phyloP scores from a whole-genome alignment of 148 eudicot species.

The Silene latifolia region DNA sequence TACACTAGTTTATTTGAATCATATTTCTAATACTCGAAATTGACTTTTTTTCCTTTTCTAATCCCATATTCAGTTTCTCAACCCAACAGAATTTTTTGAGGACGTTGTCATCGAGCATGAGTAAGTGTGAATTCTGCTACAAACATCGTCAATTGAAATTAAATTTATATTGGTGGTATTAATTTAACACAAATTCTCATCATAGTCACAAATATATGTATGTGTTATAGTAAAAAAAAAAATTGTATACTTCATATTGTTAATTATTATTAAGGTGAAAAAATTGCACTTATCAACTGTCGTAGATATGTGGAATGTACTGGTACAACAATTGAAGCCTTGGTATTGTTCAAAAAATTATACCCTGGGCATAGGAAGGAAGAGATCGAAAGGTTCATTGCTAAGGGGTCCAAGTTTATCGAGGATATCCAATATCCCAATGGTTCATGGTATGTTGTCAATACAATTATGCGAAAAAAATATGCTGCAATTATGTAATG shows the following conservation, averaged over 20 bases:
- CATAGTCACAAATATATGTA: no score
- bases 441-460: conserved; percentile 33
- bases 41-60: no score
- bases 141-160: no score
- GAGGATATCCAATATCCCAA: conserved; percentile 32
- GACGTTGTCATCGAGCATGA: conserved; percentile 44
- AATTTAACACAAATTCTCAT: no score
- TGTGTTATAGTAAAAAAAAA: no score
- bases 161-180: no score
- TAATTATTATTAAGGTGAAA: no score
- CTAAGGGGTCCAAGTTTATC: conserved; percentile 25
- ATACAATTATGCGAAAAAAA: no score
- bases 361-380: conserved; percentile 35
- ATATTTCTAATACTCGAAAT: no score
- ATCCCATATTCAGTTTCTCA: conserved; percentile 29
- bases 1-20: no score
- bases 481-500: no score
- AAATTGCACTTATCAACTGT: neutral
- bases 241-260: no score
- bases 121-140: conserved; percentile 20
- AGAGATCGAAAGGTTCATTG: conserved; percentile 40
- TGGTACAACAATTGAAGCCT: conserved; percentile 37
- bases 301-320: conserved; percentile 37
- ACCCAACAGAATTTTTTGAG: conserved; percentile 47
- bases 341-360: conserved; percentile 39